Evolutionary conservation across 1,284 basidiomycete genomes (phyloP), one percentile per base, ranked within the genome.

Genomic region (Sporisorium scitamineum): DNA sequence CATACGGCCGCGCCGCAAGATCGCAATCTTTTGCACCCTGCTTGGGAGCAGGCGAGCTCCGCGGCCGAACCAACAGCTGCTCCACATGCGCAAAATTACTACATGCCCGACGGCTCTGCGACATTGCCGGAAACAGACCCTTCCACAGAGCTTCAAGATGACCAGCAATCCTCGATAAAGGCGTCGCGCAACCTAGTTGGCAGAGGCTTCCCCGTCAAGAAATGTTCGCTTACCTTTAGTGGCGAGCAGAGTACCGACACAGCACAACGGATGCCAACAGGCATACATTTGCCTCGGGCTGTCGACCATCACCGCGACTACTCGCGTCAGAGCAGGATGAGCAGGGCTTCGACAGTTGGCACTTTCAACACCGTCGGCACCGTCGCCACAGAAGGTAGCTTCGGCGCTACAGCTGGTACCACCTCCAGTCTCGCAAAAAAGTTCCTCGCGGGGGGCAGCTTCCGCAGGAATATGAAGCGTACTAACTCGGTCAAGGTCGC

Each of bases 331-430:
- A 79, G 74, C 34, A 55, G 80, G 9, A 60, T 80, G 50, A 80
- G 79, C 47, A 64, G 74, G 26, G 73, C 69, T 3, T 73, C 70
- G 8, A 80, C 80, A 1, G 63, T 65, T 5, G 77, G 74, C 48
- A 81, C 79, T 8, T 66, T 80, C 48, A 73, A 78, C 55, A 80
- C 78, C 3, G 50, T 76, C 27, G 77, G 77, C 27, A 81, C 76
- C 22, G 27, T 75, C 16, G 76, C 63, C 44, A 80, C 76, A 2
- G 80, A 79, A 16, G 79, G 75, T 31, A 71, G 63, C 56, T 81
- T 81, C 31, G 79, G 80, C 37, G 77, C 70, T 5, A 64, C 52
- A 3, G 74, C 68, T 4, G 77, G 74, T 24, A 27, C 65, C 3
- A 29, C 64, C 7, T 67, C 65, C 27, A 57, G 39, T 26, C 58